A percentile compares a stretch with the other conserved stretches of the same genome.
Evolutionary conservation across 208 protist genomes (phyloP).

Genomic region (Naegleria fowleri): DNA sequence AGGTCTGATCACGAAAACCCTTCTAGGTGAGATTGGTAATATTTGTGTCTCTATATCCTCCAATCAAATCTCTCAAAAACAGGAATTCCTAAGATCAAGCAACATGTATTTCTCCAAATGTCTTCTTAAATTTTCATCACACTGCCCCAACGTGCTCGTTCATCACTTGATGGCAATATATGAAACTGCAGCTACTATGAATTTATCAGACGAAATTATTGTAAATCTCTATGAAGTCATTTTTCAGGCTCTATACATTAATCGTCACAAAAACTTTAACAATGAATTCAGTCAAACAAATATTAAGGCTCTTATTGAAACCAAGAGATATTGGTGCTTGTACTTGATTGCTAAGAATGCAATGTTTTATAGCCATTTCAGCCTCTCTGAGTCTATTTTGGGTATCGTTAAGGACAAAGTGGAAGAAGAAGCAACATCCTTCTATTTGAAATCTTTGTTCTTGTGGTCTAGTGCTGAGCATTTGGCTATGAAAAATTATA

Average conservation of each 20-base stretch:
- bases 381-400: background rate
- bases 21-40: background rate
- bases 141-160: background rate
- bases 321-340: background rate
- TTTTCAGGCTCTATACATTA: background rate
- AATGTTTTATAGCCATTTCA: background rate
- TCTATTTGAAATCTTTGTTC: background rate
- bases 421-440: background rate
- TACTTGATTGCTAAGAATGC: background rate
- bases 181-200: background rate
- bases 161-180: background rate
- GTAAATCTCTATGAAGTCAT: background rate
- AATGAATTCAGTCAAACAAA: background rate
- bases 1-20: background rate
- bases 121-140: background rate
- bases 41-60: background rate
- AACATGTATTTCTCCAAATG: background rate
- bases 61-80: background rate
- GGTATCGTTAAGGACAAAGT: background rate
- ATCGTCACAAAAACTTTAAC: background rate
- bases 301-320: background rate
- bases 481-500: background rate
- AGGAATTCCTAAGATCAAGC: background rate
- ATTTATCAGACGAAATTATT: background rate
- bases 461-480: background rate